Conservation (phyloP, 2,329 filamentous ascomycete species). For the Ophiobolus disseminans region DNA sequence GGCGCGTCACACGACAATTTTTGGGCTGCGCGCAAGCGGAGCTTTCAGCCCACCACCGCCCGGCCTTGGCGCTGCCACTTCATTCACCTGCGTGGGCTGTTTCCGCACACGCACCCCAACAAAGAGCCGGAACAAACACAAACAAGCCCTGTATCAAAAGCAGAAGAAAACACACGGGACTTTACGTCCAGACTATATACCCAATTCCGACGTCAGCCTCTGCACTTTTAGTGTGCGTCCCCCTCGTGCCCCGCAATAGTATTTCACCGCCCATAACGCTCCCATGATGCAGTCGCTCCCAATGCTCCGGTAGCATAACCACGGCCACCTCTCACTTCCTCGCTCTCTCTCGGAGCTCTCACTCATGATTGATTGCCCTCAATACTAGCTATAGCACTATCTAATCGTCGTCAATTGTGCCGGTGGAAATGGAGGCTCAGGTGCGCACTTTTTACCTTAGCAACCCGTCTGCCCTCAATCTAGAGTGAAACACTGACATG, state of each 20-base stretch:
- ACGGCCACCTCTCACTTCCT: conserved; percentile 16
- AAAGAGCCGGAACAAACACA: conserved; percentile 14
- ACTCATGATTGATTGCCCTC: conserved; percentile 22
- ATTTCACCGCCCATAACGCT: conserved; percentile 46
- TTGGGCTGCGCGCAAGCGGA: conserved; percentile 12
- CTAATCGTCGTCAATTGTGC: conserved; percentile 24
- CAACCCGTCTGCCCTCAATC: neutral
- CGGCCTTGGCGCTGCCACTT: conserved; percentile 23
- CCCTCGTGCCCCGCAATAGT: conserved; percentile 38
- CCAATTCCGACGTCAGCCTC: conserved; percentile 15
- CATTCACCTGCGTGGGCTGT: conserved; percentile 19
- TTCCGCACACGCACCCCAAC: conserved; percentile 23
- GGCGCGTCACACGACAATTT: conserved; percentile 30
- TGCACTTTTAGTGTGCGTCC: conserved; percentile 30
- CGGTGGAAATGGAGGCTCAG: conserved; percentile 49
- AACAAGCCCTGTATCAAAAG: neutral
- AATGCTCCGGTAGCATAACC: conserved; percentile 46
- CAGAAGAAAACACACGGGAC: neutral
- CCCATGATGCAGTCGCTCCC: conserved; percentile 43
- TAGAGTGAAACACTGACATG: neutral
- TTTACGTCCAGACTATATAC: neutral
- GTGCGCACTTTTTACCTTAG: conserved; percentile 36
- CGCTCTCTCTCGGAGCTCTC: conserved; percentile 26
- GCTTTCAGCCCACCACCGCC: conserved; percentile 22
- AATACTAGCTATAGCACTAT: conserved; percentile 24